phyloP scores from a whole-genome alignment of 306 rosid genomes.

The Betula pendula region DNA sequence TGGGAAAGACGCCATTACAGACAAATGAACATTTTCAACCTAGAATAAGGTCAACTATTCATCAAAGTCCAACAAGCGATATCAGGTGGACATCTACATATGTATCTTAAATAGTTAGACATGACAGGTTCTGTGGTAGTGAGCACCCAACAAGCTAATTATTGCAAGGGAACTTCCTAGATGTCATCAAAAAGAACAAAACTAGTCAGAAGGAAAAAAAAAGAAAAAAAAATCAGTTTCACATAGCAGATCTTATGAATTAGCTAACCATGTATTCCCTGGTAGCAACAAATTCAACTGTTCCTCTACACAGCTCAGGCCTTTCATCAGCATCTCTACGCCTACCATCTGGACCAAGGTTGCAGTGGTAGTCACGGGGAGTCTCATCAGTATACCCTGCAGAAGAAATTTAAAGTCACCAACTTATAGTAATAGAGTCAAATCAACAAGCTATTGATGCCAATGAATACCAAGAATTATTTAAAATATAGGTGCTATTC shows the following conservation, averaged over 20 bases:
- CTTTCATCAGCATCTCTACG: constrained; percentile 98
- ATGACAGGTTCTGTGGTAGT: neutral
- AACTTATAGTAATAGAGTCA: neutral
- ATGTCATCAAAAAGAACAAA: neutral
- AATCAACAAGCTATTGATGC: constrained; percentile 8
- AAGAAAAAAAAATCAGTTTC: neutral
- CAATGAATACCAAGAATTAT: neutral
- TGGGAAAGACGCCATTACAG: neutral
- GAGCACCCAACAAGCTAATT: neutral
- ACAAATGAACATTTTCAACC: neutral
- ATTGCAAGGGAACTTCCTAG: neutral
- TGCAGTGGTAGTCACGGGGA: constrained; percentile 97
- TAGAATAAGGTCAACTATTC: neutral
- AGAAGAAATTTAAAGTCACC: constrained; percentile 24
- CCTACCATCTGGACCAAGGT: constrained; percentile 98
- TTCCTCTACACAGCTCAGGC: constrained; percentile 94
- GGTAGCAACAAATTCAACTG: constrained; percentile 96
- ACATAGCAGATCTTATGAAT: constrained; percentile 20
- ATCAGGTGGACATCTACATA: neutral
- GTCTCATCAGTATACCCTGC: constrained; percentile 97
- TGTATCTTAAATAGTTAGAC: neutral
- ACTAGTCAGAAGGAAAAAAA: neutral
- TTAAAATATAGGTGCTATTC: neutral
- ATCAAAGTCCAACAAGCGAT: neutral
- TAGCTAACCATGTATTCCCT: constrained; percentile 91